Conservation (phyloP, 1,284 basidiomycete genomes). For the Pseudozyma sp. region DNA sequence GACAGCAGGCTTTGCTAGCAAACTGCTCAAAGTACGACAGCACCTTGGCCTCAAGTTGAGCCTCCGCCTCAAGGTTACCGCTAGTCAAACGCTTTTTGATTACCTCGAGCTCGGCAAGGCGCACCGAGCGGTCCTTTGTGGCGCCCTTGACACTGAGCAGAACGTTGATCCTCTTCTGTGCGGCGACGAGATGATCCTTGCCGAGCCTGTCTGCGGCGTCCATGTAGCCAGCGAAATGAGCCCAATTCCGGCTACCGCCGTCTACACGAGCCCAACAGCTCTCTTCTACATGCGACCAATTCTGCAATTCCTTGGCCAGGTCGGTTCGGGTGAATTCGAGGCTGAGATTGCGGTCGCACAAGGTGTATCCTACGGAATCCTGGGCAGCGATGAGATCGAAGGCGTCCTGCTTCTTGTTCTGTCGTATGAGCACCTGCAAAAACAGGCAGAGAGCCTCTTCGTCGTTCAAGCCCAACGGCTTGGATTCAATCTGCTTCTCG, state of each 20-base stretch:
- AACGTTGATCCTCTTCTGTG: conserved; percentile 33
- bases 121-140: conserved; percentile 74
- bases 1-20: conserved; percentile 84
- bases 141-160: conserved; percentile 76
- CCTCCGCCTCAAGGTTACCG: conserved; percentile 10
- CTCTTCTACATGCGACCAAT: conserved; percentile 74
- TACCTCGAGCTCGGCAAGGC: conserved; percentile 76
- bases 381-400: conserved; percentile 75
- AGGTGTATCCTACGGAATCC: conserved; percentile 72
- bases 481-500: conserved; percentile 78
- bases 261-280: conserved; percentile 73
- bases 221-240: conserved; percentile 29
- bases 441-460: conserved; percentile 82
- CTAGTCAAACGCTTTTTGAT: conserved; percentile 5
- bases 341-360: conserved; percentile 78
- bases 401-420: conserved; percentile 72
- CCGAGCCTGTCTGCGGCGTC: conserved; percentile 42
- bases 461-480: conserved; percentile 76
- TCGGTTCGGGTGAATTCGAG: conserved; percentile 73
- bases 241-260: conserved; percentile 43
- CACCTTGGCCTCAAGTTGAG: conserved; percentile 13
- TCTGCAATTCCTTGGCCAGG: conserved; percentile 31
- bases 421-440: conserved; percentile 77
- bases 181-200: conserved; percentile 19
- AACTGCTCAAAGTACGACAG: conserved; percentile 77